Conservation (phyloP, 768 basidiomycete genomes). For the Tylopilus subfusipes region DNA sequence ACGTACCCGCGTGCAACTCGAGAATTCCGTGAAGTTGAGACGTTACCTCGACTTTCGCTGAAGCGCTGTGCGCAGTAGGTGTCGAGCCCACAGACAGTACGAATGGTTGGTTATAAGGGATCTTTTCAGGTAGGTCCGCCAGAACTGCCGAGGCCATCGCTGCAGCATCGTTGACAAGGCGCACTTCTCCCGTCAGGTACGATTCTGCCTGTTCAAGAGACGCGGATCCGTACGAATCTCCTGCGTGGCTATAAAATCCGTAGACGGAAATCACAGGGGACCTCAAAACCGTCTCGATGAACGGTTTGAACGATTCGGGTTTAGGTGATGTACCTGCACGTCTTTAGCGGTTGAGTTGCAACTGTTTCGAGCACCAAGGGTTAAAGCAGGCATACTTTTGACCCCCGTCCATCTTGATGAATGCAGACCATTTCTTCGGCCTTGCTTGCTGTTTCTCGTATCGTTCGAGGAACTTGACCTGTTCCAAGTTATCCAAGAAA, state of each 20-base stretch:
- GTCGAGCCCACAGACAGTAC: slow-evolving; percentile 84
- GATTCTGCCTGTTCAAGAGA: slow-evolving; percentile 60
- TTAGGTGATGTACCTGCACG: slow-evolving; percentile 66
- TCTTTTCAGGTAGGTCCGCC: slow-evolving; percentile 31
- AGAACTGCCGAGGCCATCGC: slow-evolving; percentile 49
- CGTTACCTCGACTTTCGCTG: slow-evolving; percentile 45
- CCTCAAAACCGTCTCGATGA: slow-evolving; percentile 50
- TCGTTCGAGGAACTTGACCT: slow-evolving; percentile 60
- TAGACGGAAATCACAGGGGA: slow-evolving; percentile 61
- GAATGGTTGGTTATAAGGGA: slow-evolving; percentile 46
- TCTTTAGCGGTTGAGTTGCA: slow-evolving; percentile 37
- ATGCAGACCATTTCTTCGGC: slow-evolving; percentile 63
- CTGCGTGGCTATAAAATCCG: slow-evolving; percentile 83
- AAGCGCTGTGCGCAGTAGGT: slow-evolving; percentile 79
- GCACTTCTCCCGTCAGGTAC: slow-evolving; percentile 67
- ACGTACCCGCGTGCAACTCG: slow-evolving; percentile 72
- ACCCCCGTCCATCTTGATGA: slow-evolving; percentile 78
- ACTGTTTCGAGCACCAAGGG: background rate
- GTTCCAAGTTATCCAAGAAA: slow-evolving; percentile 73
- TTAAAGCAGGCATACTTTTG: slow-evolving; percentile 52
- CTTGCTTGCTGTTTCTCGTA: slow-evolving; percentile 45
- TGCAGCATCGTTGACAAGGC: slow-evolving; percentile 66
- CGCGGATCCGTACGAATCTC: slow-evolving; percentile 73
- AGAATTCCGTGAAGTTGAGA: slow-evolving; percentile 54
- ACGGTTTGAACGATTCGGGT: slow-evolving; percentile 50